phyloP scores from a whole-genome alignment of 352 stramenopile genomes.

The Globisporangium rhizosaccharum region DNA sequence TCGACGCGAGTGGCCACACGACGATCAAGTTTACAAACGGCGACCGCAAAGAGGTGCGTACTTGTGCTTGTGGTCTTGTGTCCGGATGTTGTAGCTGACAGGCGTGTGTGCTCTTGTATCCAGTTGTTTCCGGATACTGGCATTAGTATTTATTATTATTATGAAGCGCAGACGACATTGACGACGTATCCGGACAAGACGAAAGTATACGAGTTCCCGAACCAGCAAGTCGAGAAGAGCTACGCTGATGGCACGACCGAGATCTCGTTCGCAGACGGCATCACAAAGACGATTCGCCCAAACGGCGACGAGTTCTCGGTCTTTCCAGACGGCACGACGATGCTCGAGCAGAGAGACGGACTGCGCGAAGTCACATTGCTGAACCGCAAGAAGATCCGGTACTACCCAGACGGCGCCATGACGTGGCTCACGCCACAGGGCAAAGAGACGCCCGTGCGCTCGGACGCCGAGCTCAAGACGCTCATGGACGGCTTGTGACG shows the following conservation, averaged over 20 bases:
- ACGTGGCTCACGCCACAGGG: constrained; percentile 38
- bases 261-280: constrained; percentile 93
- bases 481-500: constrained; percentile 36
- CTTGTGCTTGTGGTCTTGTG: neutral
- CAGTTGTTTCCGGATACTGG: constrained; percentile 69
- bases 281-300: constrained; percentile 80
- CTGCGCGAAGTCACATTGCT: constrained; percentile 75
- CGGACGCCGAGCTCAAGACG: constrained; percentile 52
- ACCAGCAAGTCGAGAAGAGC: constrained; percentile 93
- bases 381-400: constrained; percentile 65
- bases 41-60: constrained; percentile 89
- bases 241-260: constrained; percentile 90
- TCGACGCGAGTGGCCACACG: constrained; percentile 81
- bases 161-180: constrained; percentile 90
- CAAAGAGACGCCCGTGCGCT: constrained; percentile 50
- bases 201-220: constrained; percentile 96
- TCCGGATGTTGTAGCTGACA: neutral
- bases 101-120: constrained; percentile 1
- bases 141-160: constrained; percentile 94
- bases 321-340: constrained; percentile 79
- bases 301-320: constrained; percentile 77
- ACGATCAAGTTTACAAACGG: constrained; percentile 94
- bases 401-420: constrained; percentile 73
- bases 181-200: constrained; percentile 91
- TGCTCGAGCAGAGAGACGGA: constrained; percentile 68